Percentiles rank a stretch among this genome's conserved stretches.
phyloP scores from a whole-genome alignment of 345 rosid genomes.

The Dipteronia sinensis region DNA sequence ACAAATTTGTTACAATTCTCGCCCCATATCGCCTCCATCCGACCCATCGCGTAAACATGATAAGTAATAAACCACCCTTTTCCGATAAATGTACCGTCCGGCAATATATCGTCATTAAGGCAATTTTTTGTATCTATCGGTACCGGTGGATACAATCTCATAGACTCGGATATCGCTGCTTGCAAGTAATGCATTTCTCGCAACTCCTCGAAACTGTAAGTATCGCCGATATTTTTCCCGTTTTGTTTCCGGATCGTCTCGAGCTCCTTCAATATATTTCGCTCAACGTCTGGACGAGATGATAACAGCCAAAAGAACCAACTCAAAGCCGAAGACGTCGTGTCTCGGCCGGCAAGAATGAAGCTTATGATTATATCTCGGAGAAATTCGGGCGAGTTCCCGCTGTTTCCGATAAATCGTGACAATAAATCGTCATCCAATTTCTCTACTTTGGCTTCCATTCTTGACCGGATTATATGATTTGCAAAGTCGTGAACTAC shows the following conservation, averaged over 20 bases:
- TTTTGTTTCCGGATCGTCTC: constrained; percentile 3
- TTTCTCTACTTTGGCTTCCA: constrained; percentile 17
- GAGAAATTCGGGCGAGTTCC: constrained; percentile 23
- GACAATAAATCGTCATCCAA: constrained; percentile 36
- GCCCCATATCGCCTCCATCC: constrained; percentile 46
- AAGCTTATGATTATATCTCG: constrained; percentile 45
- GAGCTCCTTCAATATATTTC: constrained; percentile 33
- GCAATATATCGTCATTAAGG: constrained; percentile 30
- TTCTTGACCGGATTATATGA: constrained; percentile 25
- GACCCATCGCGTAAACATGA: constrained; percentile 41
- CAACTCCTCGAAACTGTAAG: constrained; percentile 22
- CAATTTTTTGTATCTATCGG: constrained; percentile 41
- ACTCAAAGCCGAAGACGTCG: constrained; percentile 47
- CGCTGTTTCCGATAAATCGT: constrained; percentile 21
- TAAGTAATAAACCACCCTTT: constrained; percentile 35
- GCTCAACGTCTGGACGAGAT: constrained; percentile 24
- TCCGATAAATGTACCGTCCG: constrained; percentile 37
- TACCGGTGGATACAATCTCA: constrained; percentile 58
- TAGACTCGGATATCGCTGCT: constrained; percentile 43
- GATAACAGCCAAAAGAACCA: constrained; percentile 51
- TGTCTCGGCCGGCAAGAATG: constrained; percentile 50
- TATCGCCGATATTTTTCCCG: constrained; percentile 10
- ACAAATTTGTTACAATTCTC: constrained; percentile 36
- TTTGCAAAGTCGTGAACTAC: constrained; percentile 32
- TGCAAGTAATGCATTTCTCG: constrained; percentile 48